Conservation (phyloP, 495 filamentous ascomycete genomes). For the Tuber brumale region DNA sequence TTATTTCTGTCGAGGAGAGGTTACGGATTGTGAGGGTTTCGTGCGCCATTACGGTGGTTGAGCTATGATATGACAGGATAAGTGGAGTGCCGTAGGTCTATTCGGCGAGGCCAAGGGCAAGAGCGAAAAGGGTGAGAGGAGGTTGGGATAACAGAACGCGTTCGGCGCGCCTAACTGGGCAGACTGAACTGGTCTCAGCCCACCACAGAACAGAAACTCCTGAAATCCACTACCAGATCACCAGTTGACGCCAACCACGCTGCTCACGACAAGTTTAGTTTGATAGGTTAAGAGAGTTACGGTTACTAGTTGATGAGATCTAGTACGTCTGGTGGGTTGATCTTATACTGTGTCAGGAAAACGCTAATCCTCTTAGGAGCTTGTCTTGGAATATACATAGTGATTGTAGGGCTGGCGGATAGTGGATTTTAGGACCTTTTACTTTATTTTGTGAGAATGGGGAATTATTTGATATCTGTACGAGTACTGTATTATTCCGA, state of each 20-base stretch:
- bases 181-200: neutral
- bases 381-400: neutral
- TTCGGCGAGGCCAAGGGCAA: neutral
- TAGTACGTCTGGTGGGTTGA: neutral
- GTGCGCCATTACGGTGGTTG: conserved; percentile 5
- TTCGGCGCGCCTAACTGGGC: neutral
- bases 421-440: neutral
- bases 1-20: conserved; percentile 65
- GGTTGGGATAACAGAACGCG: neutral
- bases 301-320: neutral
- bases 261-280: neutral
- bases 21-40: conserved; percentile 71
- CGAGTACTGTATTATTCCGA: neutral
- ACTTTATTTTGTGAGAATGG: neutral
- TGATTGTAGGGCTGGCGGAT: neutral
- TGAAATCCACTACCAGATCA: neutral
- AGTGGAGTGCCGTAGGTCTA: neutral
- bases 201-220: neutral
- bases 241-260: neutral
- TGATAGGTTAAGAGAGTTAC: neutral
- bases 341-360: neutral
- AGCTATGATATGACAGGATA: neutral
- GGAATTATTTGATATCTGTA: neutral
- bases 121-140: neutral
- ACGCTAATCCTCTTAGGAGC: neutral